Evolutionary conservation across 345 rosid genomes (phyloP), one percentile per base, ranked within the genome.

Genomic region (Gossypium australe): DNA sequence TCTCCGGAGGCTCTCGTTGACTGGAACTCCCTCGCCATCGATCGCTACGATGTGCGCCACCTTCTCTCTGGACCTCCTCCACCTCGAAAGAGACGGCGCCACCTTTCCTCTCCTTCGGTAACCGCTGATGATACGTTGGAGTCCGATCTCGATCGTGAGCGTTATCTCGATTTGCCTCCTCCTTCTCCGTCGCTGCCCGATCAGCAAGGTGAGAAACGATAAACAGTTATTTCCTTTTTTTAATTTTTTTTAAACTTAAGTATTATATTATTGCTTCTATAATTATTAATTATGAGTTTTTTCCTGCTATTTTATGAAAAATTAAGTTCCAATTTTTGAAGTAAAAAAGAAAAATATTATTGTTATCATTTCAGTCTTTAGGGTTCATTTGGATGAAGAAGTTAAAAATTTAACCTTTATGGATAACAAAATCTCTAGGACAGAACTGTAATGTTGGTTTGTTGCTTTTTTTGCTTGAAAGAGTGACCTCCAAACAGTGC

Each of bases 31-130:
- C 93, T 94, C 61, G 74, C 86, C 74, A 94, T 94, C 80, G 98
- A 94, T 86, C 98, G 98, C 14, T 94, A 94, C 81, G 97, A 94
- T 79, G 97, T 88, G 17, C 98, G 98, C 51, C 98, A 94, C 80
- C 97, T 94, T 79, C 97, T 94, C 79, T 84, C 97, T 73, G 51
- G 87, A 65, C 97, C 86, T 61, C 95, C 90, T 43, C 96, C 98
- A 27, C 90, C 89, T 4, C 97, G 93, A 13, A 78, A 77, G 47
- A 86, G 78, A 77, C 89, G 89, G 71, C 88, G 85, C 62, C 80
- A 24, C 52, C 72, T n/a, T 11, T 58, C 22, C 65, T 69, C 81
- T 8, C 83, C 84, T 67, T 25, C 75, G 25, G 62, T 66, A 48
- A 29, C 41, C 57, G 80, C 79, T 3, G 84, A 80, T 2, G 89